A percentile compares a stretch with the other conserved stretches of the same genome.
Conservation (phyloP, 257 asterid genomes). For the Ilex asprella region DNA sequence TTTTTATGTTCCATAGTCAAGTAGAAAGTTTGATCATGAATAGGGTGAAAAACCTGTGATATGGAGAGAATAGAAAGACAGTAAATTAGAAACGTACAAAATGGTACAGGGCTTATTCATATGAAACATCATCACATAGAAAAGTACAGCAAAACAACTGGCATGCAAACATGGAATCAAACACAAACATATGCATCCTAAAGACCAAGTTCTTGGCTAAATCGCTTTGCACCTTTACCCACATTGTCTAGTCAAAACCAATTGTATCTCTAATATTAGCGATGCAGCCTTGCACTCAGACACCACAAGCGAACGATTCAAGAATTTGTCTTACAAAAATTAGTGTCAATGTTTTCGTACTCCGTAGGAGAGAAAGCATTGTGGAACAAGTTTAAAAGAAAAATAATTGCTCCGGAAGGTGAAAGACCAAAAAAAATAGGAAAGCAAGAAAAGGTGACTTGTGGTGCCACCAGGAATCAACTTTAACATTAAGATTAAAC, state of each 20-base stretch:
- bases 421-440: no score
- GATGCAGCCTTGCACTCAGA: no score
- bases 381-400: neutral
- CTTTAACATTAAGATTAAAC: no score
- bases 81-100: neutral
- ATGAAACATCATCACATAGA: neutral
- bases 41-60: slow-evolving; percentile 70
- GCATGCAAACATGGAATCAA: neutral
- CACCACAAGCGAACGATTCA: no score
- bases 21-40: slow-evolving; percentile 84
- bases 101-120: neutral
- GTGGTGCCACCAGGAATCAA: no score
- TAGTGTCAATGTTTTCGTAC: neutral
- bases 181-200: neutral
- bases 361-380: neutral
- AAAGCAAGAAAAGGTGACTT: no score
- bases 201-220: neutral
- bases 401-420: no score
- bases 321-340: no score
- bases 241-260: no score
- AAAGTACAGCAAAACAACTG: neutral
- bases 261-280: neutral
- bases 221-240: no score
- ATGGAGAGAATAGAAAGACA: neutral
- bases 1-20: slow-evolving; percentile 68